Evolutionary conservation across 306 rosid species (phyloP), one percentile per base, ranked within the genome.

Genomic region (Acmispon strigosus): DNA sequence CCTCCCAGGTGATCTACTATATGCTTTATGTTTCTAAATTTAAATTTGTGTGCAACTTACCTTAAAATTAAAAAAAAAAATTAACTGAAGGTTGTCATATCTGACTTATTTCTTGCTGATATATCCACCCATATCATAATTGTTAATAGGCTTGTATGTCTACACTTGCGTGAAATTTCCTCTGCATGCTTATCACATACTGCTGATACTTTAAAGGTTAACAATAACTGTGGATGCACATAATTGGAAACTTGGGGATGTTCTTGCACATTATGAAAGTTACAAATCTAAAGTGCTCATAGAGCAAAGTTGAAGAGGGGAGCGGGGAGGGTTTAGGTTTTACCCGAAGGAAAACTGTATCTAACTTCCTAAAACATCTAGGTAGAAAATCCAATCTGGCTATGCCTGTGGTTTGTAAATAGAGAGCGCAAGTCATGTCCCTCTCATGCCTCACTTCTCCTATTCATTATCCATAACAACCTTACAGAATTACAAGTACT

Each of bases 1-100:
- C 81, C 19, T 76, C 86, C 51, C 96, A 87, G 89, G 93, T 90
- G 22, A 62, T 80, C 52, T 29, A 22, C 43, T 44, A 24, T 64
- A 10, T 37, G n/a, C 64, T 58, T 36, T 62, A 27, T 62, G 17
- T 3, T 34, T 59, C 9, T 18, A 73, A 36, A 14, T 52, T 65
- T 32, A 63, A 70, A 45, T 65, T 65, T 44, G 20, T 10, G 37
- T 18, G 27, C 24, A 22, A n/a, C 24, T 56, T 44, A 10, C 58
- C 18, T 57, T 17, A 10, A 29, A 56, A 32, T 34, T 48, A 20
- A 6, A 7, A 14, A 55, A 43, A 50, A 13, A 24, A 12, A 22
- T 27, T 60, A 18, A 15, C 11, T 75, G 18, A 16, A 20, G 50
- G 66, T 41, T 61, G 29, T 45, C 72, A 36, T 66, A 29, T 77